Conservation (phyloP, 1,284 basidiomycete species). For the Ceratobasidium papillatum region DNA sequence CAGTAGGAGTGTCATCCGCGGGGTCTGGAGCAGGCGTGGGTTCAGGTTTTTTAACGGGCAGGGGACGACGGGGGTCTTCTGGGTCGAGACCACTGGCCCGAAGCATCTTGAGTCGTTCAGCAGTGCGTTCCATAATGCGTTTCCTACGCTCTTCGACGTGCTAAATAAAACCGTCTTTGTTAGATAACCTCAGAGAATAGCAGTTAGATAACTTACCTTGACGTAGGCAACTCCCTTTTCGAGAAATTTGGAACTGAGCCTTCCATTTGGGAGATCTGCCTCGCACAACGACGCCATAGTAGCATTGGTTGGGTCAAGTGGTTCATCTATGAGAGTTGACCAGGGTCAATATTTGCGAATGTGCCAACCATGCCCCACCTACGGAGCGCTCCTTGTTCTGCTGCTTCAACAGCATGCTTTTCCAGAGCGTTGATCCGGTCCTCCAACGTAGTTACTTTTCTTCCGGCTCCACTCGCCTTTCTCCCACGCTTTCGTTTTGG, state of each 20-base stretch:
- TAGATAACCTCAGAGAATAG: not conserved
- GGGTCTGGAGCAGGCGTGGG: not conserved
- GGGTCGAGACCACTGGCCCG: conserved; percentile 18
- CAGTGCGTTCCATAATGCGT: conserved; percentile 21
- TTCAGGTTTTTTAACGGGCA: conserved; percentile 15
- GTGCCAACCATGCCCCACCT: not conserved
- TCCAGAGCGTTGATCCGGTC: conserved; percentile 15
- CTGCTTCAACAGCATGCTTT: not conserved
- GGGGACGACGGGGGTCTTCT: conserved; percentile 2
- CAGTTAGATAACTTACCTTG: not conserved
- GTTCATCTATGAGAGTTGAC: conserved; percentile 1
- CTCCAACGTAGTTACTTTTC: not conserved
- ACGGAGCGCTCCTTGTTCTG: conserved; percentile 5
- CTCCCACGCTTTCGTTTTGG: conserved; percentile 13
- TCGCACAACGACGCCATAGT: conserved; percentile 34
- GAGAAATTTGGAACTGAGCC: conserved; percentile 11
- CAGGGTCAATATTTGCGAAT: not conserved
- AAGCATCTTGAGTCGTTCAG: conserved; percentile 21
- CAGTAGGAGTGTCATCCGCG: not conserved
- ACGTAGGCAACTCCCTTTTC: conserved; percentile 33
- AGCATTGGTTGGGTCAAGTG: conserved; percentile 17
- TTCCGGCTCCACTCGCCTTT: not conserved
- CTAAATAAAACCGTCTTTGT: not conserved
- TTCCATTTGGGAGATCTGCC: conserved; percentile 11
- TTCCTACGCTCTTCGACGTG: conserved; percentile 23